Percentiles rank a stretch among this genome's conserved stretches.
These are phyloP conservation scores for Aspergillus asperescens DNA, from an alignment of 495 filamentous ascomycete species.

Conservation along the genomic window DNA sequence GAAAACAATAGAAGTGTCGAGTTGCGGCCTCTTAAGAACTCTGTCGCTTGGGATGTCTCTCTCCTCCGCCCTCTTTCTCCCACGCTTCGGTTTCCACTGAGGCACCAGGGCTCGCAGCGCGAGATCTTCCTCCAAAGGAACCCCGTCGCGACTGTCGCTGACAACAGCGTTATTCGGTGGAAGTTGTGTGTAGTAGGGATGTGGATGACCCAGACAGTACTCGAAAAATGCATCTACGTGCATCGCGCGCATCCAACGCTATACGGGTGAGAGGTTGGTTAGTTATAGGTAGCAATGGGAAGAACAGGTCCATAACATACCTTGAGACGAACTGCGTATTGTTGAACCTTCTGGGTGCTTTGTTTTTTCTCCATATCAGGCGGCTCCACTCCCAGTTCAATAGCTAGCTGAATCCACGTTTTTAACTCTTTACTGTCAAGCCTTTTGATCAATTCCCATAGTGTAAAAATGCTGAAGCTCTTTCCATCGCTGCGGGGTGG, in stretches of 20 bases:
- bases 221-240: slow-evolving; percentile 97
- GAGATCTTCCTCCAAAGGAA: slow-evolving; percentile 85
- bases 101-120: slow-evolving; percentile 85
- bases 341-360: slow-evolving; percentile 94
- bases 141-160: slow-evolving; percentile 73
- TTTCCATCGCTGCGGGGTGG: slow-evolving; percentile 93
- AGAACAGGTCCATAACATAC: slow-evolving; percentile 36
- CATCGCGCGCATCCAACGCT: slow-evolving; percentile 99
- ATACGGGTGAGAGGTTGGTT: slow-evolving; percentile 1
- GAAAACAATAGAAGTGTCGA: slow-evolving; percentile 61
- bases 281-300: slow-evolving; percentile 8
- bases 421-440: slow-evolving; percentile 86
- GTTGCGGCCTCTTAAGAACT: slow-evolving; percentile 56
- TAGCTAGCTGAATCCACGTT: slow-evolving; percentile 90
- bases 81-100: slow-evolving; percentile 84
- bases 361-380: slow-evolving; percentile 81
- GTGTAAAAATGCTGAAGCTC: slow-evolving; percentile 74
- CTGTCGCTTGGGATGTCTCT: slow-evolving; percentile 55
- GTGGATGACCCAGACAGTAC: slow-evolving; percentile 73
- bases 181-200: slow-evolving; percentile 79
- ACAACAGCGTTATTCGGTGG: slow-evolving; percentile 57
- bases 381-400: slow-evolving; percentile 84
- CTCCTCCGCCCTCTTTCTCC: slow-evolving; percentile 76
- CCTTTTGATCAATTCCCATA: slow-evolving; percentile 78
- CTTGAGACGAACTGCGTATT: slow-evolving; percentile 93